A percentile compares a stretch with the other conserved stretches of the same genome.
phyloP scores from a whole-genome alignment of 345 rosid genomes.

The Gossypium thurberi region DNA sequence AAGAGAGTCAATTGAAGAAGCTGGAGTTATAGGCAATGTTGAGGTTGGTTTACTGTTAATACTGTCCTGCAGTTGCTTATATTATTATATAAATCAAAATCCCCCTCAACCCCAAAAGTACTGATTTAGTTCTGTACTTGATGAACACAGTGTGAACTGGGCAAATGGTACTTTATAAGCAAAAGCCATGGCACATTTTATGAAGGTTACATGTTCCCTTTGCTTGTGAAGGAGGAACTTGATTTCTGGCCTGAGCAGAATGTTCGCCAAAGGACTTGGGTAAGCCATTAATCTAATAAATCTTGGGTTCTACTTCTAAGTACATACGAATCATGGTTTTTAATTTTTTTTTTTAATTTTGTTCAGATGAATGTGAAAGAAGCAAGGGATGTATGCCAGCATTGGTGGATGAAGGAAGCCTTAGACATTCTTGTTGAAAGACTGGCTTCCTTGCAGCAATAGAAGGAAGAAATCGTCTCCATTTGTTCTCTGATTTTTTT shows the following conservation, averaged over 20 bases:
- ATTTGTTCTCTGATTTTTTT: neutral
- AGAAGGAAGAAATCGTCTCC: slow-evolving; percentile 4
- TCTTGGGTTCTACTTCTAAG: neutral
- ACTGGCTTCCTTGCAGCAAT: slow-evolving; percentile 22
- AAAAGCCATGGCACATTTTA: slow-evolving; percentile 64
- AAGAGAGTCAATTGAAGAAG: slow-evolving; percentile 76
- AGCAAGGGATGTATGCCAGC: slow-evolving; percentile 75
- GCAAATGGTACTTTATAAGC: slow-evolving; percentile 78
- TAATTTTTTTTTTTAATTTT: neutral
- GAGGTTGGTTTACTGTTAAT: slow-evolving; percentile 35
- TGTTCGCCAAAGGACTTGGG: slow-evolving; percentile 67
- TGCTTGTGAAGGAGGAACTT: slow-evolving; percentile 65
- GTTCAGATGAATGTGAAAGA: slow-evolving; percentile 52
- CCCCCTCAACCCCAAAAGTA: neutral
- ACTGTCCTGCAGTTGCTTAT: neutral
- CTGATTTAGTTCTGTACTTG: neutral
- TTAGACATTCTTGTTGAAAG: slow-evolving; percentile 52
- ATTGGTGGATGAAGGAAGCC: slow-evolving; percentile 97
- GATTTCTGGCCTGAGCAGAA: slow-evolving; percentile 79
- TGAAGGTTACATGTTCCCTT: slow-evolving; percentile 91
- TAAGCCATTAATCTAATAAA: slow-evolving; percentile 20
- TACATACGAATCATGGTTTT: neutral
- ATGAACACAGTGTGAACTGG: slow-evolving; percentile 57
- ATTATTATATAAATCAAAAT: neutral
- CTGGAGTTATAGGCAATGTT: slow-evolving; percentile 72